Evolutionary conservation across 2,329 filamentous ascomycete genomes (phyloP), one percentile per base, ranked within the genome.

Genomic region (Nigrospora sphaerica): DNA sequence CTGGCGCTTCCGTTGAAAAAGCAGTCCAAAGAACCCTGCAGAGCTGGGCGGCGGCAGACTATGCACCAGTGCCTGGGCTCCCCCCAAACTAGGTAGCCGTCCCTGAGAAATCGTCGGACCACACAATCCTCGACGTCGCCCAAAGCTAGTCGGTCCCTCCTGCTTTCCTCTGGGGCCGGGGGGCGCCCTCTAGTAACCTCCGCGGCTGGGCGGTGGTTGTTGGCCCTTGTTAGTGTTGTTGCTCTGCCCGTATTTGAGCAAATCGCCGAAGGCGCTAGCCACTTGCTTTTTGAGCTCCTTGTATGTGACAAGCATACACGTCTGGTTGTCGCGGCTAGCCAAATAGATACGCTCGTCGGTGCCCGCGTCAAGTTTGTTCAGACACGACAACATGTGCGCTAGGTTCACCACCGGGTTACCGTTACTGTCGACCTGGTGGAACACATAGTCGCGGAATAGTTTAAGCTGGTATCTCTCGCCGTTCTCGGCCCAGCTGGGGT

Each of bases 361-460:
- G 1, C 91, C 93, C 1, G 89, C 88, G 66, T 98, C 93, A 45
- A 98, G 73, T 63, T 95, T 96, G 69, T 95, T 96, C 55, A 98
- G 68, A 60, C 86, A 92, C 23, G 78, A 80, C 39, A 98, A 66
- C 52, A 97, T 88, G 68, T 97, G 91, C 3, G 86, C 92, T 48
- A 96, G 72, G 61, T 96, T 88, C 6, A 95, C 74, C 2, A 91
- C 85, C 0, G 93, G 86, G 45, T 87, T 85, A 13, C 89, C 90
- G 47, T 88, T 82, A 31, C 80, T 78, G 62, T 97, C 90, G 12
- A 96, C 90, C 60, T 95, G 91, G 64, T 98, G 93, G 68, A 97
- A 98, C 36, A 96, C 88, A 58, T 95, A 97, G 67, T 98, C 93
- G 42, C 93, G 81, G 73, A 97, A 97, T 10, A 98, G 77, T 68